phyloP scores from a whole-genome alignment of 2,329 filamentous ascomycete genomes.

The Aspergillus sp. region DNA sequence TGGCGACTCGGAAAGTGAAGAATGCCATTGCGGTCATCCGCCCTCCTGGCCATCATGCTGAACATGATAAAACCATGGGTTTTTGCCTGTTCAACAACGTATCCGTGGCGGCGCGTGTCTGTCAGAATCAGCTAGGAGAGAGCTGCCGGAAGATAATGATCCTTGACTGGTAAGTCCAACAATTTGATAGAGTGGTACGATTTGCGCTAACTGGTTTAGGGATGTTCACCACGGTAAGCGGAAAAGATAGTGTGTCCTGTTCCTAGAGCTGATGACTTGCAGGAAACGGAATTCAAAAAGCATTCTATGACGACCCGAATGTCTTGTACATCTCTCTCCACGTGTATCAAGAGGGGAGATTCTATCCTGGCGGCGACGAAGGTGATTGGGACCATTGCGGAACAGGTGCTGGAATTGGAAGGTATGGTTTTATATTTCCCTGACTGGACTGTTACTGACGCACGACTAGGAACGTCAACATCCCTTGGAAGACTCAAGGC shows the following conservation, averaged over 20 bases:
- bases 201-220: slow-evolving; percentile 38
- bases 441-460: background rate
- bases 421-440: slow-evolving; percentile 31
- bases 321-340: slow-evolving; percentile 94
- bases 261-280: slow-evolving; percentile 12
- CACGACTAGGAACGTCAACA: slow-evolving; percentile 59
- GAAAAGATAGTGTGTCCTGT: background rate
- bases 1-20: slow-evolving; percentile 77
- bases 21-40: slow-evolving; percentile 95
- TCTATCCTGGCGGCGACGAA: slow-evolving; percentile 70
- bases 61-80: slow-evolving; percentile 79
- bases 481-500: slow-evolving; percentile 64
- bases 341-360: slow-evolving; percentile 76
- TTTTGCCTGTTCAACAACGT: slow-evolving; percentile 99
- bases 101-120: slow-evolving; percentile 83
- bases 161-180: slow-evolving; percentile 78
- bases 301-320: slow-evolving; percentile 92
- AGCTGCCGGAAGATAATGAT: slow-evolving; percentile 85
- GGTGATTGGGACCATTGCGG: slow-evolving; percentile 62
- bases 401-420: slow-evolving; percentile 55
- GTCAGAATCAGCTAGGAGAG: slow-evolving; percentile 76
- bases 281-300: slow-evolving; percentile 93
- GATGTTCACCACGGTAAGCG: slow-evolving; percentile 63
- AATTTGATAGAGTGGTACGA: background rate
- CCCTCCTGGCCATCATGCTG: slow-evolving; percentile 92